Percentiles rank a stretch among this genome's conserved stretches.
phyloP scores from a whole-genome alignment of 176 grass and related monocot species.

The Raddia guianensis region DNA sequence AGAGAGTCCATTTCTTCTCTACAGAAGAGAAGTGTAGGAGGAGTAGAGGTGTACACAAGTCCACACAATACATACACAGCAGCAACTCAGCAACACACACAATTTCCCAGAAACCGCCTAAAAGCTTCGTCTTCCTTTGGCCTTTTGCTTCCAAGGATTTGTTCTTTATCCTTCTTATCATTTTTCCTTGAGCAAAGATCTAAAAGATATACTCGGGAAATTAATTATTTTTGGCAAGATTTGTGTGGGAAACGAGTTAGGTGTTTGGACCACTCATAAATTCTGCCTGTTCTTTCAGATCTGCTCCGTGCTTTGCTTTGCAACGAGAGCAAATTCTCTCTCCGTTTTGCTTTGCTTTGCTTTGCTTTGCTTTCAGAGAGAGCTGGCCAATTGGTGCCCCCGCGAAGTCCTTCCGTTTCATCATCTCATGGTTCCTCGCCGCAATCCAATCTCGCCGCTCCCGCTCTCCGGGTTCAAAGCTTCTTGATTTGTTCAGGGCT shows the following conservation, averaged over 20 bases:
- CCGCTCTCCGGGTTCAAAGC: neutral
- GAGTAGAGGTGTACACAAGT: conserved; percentile 12
- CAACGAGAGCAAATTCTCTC: conserved; percentile 23
- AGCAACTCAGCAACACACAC: neutral
- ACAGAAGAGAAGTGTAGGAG: neutral
- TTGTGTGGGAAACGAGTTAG: conserved; percentile 43
- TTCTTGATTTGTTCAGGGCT: conserved; percentile 28
- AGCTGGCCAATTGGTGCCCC: neutral
- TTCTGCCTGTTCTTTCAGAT: conserved; percentile 58
- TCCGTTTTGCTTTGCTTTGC: too few relatives aligned
- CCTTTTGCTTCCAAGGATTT: conserved; percentile 31
- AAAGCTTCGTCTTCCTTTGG: conserved; percentile 31
- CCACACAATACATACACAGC: neutral
- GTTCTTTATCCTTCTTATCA: neutral
- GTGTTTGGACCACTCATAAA: conserved; percentile 55
- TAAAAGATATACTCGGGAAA: conserved; percentile 10
- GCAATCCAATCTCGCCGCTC: conserved; percentile 25
- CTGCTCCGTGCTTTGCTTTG: conserved; percentile 53
- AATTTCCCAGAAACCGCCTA: conserved; percentile 38
- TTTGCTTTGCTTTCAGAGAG: conserved; percentile 5
- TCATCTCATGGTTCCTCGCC: conserved; percentile 17
- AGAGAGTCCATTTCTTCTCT: neutral
- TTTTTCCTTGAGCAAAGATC: conserved; percentile 19
- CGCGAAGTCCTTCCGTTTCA: neutral
- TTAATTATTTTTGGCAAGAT: conserved; percentile 49